Base-by-base conservation (phyloP, 2,329 filamentous ascomycete genomes). In the Aspergillus hortae region DNA sequence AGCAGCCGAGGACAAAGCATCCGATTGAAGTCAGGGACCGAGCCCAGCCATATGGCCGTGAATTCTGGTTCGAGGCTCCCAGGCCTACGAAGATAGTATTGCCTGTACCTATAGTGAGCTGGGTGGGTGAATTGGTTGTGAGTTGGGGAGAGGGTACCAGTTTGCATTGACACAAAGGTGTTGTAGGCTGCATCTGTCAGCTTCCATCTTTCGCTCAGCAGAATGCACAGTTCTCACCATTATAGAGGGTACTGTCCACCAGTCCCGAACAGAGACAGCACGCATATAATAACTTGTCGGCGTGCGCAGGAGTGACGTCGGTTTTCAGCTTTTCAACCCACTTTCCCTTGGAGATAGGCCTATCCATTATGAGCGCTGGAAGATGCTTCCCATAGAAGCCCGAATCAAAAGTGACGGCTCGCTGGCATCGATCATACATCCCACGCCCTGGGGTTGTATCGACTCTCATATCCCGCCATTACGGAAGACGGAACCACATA, bases 21-120 rank as follows among this genome's bases (percentile, higher is more conserved):
- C 67, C 69, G 56, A 77, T 74, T 2, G 74, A 75, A 40, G 68
- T 71, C 17, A 76, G 65, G 11, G 74, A 77, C 14, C 72, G 70
- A n/a, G 70, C 68, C 74, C 74, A 77, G 49, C 72, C 73, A 52
- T 67, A 75, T 1, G 70, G 68, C 38, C 58, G 69, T 33, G 63
- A 66, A 46, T 74, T 73, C 45, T 74, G 72, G 25, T 68, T 65
- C 0, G 72, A 72, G 0, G 71, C 67, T 3, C 72, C 72, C 12
- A 75, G 62, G 10, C 71, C 72, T n/a, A 74, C 62, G 56, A 75
- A 75, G 43, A 75, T 72, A n/a, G 72, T 74, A 48, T 74, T 75
- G 49, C 73, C 72, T 67, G 38, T 10, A 23, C 2, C 1, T 6
- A 40, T 44, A 11, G 15, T 50, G 17, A 10, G 44, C 11, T 17